A percentile compares a stretch with the other conserved stretches of the same genome.
Conservation (phyloP, 1,139 yeast species). For the Taphrina deformans region DNA sequence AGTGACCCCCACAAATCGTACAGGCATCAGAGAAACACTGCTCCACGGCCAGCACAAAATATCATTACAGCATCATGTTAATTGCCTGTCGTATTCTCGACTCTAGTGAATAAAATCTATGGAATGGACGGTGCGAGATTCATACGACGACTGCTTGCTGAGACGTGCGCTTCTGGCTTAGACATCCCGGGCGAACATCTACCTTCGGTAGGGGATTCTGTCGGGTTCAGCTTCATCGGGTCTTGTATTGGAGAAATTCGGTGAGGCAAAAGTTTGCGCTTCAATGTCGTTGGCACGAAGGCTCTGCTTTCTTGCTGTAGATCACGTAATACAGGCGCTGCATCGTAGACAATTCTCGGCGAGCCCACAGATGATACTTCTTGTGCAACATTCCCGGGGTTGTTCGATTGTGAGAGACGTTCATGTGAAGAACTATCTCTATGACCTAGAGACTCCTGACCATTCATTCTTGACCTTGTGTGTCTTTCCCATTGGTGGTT, state of each 20-base stretch:
- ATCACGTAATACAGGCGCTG: slow-evolving; percentile 35
- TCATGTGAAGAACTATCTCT: no score
- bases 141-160: background rate
- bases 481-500: background rate
- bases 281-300: slow-evolving; percentile 23
- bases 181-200: no score
- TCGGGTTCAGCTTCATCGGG: background rate
- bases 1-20: no score
- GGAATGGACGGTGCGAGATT: background rate
- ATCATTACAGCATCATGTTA: no score
- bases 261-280: background rate
- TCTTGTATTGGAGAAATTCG: background rate
- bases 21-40: no score
- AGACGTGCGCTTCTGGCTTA: no score
- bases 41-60: no score
- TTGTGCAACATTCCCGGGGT: no score
- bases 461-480: background rate
- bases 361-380: no score
- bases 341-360: slow-evolving; percentile 15
- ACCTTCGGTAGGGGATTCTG: background rate
- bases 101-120: background rate
- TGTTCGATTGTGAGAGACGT: no score
- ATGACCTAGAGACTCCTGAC: no score
- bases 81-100: no score
- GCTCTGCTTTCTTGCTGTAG: slow-evolving; percentile 30